Percentiles rank a stretch among this genome's conserved stretches.
These are phyloP conservation scores for Bromus sterilis DNA, from an alignment of 176 grass and related monocot genomes.

Conservation along the genomic window DNA sequence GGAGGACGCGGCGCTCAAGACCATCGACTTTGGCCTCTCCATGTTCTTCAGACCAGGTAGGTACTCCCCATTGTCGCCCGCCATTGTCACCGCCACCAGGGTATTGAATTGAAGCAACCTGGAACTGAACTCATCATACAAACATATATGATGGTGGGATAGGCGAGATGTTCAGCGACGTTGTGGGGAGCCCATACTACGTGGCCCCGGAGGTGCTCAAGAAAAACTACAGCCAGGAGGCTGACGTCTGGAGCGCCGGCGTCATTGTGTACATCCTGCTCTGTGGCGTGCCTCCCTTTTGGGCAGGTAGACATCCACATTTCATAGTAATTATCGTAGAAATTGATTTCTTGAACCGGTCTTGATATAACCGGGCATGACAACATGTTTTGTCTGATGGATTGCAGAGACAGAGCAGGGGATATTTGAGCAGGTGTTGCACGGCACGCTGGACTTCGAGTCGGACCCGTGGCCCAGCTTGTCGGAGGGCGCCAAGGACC, in stretches of 20 bases:
- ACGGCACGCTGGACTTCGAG: slow-evolving; percentile 48
- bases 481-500: slow-evolving; percentile 38
- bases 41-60: slow-evolving; percentile 52
- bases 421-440: slow-evolving; percentile 54
- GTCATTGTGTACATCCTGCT: slow-evolving; percentile 51
- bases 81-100: too few species aligned
- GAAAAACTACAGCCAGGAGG: slow-evolving; percentile 45
- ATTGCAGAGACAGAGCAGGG: slow-evolving; percentile 50
- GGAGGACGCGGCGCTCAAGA: slow-evolving; percentile 42
- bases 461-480: slow-evolving; percentile 38
- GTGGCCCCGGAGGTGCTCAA: slow-evolving; percentile 51
- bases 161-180: slow-evolving; percentile 41
- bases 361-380: too few species aligned
- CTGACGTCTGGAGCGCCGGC: slow-evolving; percentile 50
- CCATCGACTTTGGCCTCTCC: slow-evolving; percentile 56
- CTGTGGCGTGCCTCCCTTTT: slow-evolving; percentile 50
- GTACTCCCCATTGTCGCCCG: too few species aligned
- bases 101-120: too few species aligned
- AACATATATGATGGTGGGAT: too few species aligned
- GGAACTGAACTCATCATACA: too few species aligned
- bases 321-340: too few species aligned
- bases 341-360: too few species aligned
- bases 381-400: background rate
- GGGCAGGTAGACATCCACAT: slow-evolving; percentile 38
- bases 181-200: slow-evolving; percentile 53